Conservation (phyloP, 352 stramenopile genomes). For the Globisporangium cylindrosporum region DNA sequence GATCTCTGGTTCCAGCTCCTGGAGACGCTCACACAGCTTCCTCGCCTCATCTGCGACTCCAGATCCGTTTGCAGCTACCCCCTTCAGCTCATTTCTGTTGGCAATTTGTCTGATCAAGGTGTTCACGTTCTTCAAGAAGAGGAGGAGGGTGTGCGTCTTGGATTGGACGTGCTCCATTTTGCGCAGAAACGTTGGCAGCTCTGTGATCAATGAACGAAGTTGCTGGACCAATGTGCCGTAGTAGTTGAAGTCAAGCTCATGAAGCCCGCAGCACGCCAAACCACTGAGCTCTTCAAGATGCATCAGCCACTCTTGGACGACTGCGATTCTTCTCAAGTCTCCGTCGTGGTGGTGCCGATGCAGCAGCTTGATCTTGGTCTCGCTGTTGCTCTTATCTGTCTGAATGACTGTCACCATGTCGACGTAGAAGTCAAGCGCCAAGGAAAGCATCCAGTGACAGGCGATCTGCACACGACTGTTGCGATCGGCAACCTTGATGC, state of each 20-base stretch:
- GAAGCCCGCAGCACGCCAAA: slow-evolving; percentile 35
- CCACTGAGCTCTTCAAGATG: slow-evolving; percentile 40
- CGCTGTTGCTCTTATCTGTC: slow-evolving; percentile 6
- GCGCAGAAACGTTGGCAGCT: slow-evolving; percentile 35
- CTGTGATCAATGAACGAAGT: slow-evolving; percentile 25
- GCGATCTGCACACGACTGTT: slow-evolving; percentile 32
- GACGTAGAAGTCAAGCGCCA: slow-evolving; percentile 39
- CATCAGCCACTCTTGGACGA: slow-evolving; percentile 29
- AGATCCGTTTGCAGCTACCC: slow-evolving; percentile 34
- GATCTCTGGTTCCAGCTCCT: slow-evolving; percentile 23
- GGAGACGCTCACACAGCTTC: slow-evolving; percentile 22
- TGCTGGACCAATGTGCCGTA: slow-evolving; percentile 32
- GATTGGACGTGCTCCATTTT: slow-evolving; percentile 40
- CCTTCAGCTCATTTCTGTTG: slow-evolving; percentile 46
- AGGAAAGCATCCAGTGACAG: slow-evolving; percentile 33
- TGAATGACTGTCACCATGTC: slow-evolving; percentile 22
- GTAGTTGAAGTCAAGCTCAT: slow-evolving; percentile 38
- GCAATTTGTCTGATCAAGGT: slow-evolving; percentile 32
- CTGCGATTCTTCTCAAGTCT: neutral
- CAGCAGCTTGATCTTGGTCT: neutral
- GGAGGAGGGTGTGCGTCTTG: slow-evolving; percentile 24
- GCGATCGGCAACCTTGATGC: slow-evolving; percentile 27
- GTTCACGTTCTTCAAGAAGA: slow-evolving; percentile 49
- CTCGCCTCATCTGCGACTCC: slow-evolving; percentile 36
- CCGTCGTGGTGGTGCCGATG: neutral